A percentile compares a stretch with the other conserved stretches of the same genome.
These are phyloP conservation scores for Linnemannia hyalina DNA, from an alignment of 192 early-diverging fungal species.

Conservation along the genomic window DNA sequence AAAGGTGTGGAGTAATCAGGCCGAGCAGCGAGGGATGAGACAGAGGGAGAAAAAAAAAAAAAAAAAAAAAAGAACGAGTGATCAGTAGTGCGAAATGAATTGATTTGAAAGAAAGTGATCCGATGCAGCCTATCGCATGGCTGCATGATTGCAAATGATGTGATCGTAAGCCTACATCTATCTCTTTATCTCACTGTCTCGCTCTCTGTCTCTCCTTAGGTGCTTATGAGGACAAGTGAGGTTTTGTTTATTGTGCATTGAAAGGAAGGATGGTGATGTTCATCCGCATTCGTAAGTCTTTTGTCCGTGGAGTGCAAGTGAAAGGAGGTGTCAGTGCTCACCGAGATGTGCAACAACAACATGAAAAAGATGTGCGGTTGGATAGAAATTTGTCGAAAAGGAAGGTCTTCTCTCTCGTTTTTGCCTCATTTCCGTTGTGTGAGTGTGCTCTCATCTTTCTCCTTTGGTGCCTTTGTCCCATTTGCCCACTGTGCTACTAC, in stretches of 20 bases:
- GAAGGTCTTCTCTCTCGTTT: not conserved
- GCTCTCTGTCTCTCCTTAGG: not conserved
- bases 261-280: too few species aligned
- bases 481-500: not conserved
- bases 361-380: not conserved
- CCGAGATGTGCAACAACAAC: not conserved
- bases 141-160: constrained; percentile 16
- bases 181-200: too few species aligned
- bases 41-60: not conserved
- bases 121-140: not conserved
- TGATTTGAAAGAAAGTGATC: not conserved
- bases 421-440: not conserved
- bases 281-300: not conserved
- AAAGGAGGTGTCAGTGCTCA: not conserved
- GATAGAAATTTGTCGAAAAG: not conserved
- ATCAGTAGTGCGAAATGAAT: not conserved
- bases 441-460: not conserved
- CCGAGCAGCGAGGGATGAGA: not conserved
- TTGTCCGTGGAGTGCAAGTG: not conserved
- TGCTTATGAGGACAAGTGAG: too few species aligned
- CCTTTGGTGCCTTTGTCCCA: not conserved
- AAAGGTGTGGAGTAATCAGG: not conserved
- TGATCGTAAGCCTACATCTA: not conserved
- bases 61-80: not conserved
- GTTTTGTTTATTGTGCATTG: too few species aligned